These are phyloP conservation scores for Solanum pinnatisectum DNA, from an alignment of 257 asterid species.

Conservation along the genomic window DNA sequence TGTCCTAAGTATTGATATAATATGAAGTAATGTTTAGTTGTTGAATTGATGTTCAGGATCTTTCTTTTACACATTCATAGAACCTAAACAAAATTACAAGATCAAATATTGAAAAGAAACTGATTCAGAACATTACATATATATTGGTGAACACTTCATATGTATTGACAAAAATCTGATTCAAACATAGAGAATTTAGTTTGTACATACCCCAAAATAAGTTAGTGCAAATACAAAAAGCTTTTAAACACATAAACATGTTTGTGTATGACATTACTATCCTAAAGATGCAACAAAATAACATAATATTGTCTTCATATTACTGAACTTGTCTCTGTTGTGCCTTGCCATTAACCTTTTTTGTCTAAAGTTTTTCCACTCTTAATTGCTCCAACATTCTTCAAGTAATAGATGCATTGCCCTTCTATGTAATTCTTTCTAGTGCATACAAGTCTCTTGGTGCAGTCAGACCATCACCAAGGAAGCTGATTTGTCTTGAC, in stretches of 20 bases:
- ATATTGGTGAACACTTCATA: too few relatives aligned
- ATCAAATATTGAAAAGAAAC: too few relatives aligned
- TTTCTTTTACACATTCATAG: too few relatives aligned
- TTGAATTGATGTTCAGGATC: neutral
- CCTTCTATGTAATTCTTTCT: neutral
- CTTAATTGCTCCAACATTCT: neutral
- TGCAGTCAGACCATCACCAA: neutral
- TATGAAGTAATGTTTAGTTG: neutral
- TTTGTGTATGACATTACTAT: neutral
- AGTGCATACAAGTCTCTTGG: too few relatives aligned
- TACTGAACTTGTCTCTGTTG: too few relatives aligned
- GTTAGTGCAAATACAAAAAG: too few relatives aligned
- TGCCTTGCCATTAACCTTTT: neutral
- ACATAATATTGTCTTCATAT: too few relatives aligned
- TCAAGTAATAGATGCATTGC: neutral
- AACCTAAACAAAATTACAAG: too few relatives aligned
- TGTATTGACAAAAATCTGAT: too few relatives aligned
- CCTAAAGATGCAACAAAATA: neutral
- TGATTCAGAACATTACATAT: too few relatives aligned
- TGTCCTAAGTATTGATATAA: neutral
- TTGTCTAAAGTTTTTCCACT: neutral
- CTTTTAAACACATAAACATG: neutral
- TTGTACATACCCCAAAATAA: too few relatives aligned
- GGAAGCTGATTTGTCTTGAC: neutral
- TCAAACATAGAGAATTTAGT: too few relatives aligned